Conservation (phyloP, 495 filamentous ascomycete genomes). For the Pseudevernia furfuracea region DNA sequence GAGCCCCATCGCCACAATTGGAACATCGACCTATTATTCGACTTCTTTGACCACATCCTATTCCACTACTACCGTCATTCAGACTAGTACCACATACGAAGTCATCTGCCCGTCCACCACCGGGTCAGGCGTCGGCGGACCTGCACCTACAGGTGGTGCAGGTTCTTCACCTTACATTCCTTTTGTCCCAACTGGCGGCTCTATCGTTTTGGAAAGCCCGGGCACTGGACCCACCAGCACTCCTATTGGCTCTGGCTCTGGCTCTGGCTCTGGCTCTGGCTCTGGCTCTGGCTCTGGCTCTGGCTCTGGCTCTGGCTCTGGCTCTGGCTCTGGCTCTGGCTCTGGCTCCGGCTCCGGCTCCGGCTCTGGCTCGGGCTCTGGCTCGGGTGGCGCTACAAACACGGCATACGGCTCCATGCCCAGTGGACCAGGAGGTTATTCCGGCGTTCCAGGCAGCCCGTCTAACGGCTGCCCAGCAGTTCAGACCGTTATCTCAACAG, state of each 20-base stretch:
- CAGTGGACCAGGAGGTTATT: neutral
- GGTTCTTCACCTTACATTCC: neutral
- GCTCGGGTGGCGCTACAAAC: neutral
- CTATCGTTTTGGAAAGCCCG: neutral
- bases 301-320: constrained; percentile 35
- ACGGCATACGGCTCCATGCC: neutral
- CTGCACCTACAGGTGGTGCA: neutral
- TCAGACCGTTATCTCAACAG: constrained; percentile 26
- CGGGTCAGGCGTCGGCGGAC: constrained; percentile 16
- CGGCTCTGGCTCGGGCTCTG: neutral
- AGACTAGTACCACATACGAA: constrained; percentile 20
- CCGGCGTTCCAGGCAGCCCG: neutral
- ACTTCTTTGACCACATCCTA: constrained; percentile 30
- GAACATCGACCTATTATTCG: constrained; percentile 28
- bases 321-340: constrained; percentile 27
- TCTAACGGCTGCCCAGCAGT: constrained; percentile 12
- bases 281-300: constrained; percentile 29
- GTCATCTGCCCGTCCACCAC: constrained; percentile 24
- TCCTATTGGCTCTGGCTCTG: constrained; percentile 7
- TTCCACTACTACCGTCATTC: constrained; percentile 25
- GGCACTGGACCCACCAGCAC: neutral
- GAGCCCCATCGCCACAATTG: constrained; percentile 28
- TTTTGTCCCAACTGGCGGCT: neutral
- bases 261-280: constrained; percentile 24
- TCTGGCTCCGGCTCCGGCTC: neutral